phyloP scores from a whole-genome alignment of 2,329 filamentous ascomycete species.

The Fusarium citri region DNA sequence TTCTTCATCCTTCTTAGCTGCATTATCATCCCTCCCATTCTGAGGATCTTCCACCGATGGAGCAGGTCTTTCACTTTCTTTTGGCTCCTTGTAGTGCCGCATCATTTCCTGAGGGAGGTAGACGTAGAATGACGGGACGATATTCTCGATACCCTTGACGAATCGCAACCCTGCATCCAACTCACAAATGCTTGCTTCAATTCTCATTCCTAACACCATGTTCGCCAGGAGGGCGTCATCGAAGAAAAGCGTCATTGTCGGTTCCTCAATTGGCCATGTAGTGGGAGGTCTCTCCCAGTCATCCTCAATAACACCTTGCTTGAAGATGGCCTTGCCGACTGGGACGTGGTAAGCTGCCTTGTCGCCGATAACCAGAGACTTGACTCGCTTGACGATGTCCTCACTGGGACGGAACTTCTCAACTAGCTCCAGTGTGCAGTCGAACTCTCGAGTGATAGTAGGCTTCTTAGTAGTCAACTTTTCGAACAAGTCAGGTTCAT shows the following conservation, averaged over 20 bases:
- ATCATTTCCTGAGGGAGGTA: conserved; percentile 77
- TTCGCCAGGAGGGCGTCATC: conserved; percentile 67
- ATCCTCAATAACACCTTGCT: conserved; percentile 60
- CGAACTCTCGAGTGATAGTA: conserved; percentile 58
- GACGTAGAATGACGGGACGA: conserved; percentile 72
- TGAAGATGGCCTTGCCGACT: conserved; percentile 59
- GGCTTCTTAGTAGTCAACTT: conserved; percentile 39
- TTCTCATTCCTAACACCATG: conserved; percentile 73
- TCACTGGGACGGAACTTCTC: conserved; percentile 60
- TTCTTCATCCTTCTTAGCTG: conserved; percentile 35
- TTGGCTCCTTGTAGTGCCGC: conserved; percentile 71
- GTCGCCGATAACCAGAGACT: conserved; percentile 50
- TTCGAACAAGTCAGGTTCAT: conserved; percentile 49
- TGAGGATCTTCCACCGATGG: conserved; percentile 56
- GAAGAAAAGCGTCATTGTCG: conserved; percentile 67
- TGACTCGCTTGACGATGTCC: conserved; percentile 59
- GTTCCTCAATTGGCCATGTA: conserved; percentile 26
- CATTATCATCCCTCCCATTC: conserved; percentile 36
- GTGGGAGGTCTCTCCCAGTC: conserved; percentile 56
- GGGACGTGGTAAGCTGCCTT: conserved; percentile 52
- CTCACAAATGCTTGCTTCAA: conserved; percentile 66
- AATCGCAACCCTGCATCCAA: conserved; percentile 73
- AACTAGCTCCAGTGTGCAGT: conserved; percentile 71
- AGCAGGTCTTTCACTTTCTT: conserved; percentile 56
- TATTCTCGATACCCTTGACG: conserved; percentile 67